Base-by-base conservation (phyloP, 164 flowering plant species). In the Euptelea pleiosperma region DNA sequence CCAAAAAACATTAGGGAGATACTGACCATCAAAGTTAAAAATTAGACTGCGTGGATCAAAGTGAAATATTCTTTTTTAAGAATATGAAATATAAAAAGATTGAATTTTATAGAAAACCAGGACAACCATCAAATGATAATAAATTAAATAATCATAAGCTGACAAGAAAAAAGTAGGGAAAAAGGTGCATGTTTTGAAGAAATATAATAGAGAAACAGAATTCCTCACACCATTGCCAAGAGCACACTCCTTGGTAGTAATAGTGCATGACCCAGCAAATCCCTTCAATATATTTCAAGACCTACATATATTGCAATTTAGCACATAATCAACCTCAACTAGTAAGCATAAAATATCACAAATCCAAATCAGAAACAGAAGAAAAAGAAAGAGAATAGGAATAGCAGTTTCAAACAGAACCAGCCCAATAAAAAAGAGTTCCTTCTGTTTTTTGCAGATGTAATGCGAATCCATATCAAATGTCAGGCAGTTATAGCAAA, bases 251-350 rank as follows among this genome's bases (percentile, higher is more conserved):
- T 56, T 73, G 66, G 65, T 77, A 83, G 59, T 81, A 83, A 58
- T 79, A 83, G 40, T 59, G 80, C 86, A 83, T 81, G 66, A 83
- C 84, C 89, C 89, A 83, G 49, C 83, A 74, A 39, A 83, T 66
- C 36, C 89, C 89, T 67, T 83, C 89, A 7, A 70, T 57, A 60
- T 81, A 81, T 60, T 77, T 81, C 36, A 65, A 61, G n/a, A 81
- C 89, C 89, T 83, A 42, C 50, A 62, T 18, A 55, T 33, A 49
- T 50, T 28, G 21, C 56, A 71, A 36, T 36, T 22, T 29, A 25
- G 21, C 25, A 33, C 10, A 30, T 6, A 37, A 43, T 14, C 42
- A 26, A 24, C 25, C 3, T 55, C 30, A 39, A 34, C 12, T 21
- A 3, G 9, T 14, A 37, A 37, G 25, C 6, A 5, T 31, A 37